Conservation (phyloP, 306 rosid genomes). For the Citrullus amarus region DNA sequence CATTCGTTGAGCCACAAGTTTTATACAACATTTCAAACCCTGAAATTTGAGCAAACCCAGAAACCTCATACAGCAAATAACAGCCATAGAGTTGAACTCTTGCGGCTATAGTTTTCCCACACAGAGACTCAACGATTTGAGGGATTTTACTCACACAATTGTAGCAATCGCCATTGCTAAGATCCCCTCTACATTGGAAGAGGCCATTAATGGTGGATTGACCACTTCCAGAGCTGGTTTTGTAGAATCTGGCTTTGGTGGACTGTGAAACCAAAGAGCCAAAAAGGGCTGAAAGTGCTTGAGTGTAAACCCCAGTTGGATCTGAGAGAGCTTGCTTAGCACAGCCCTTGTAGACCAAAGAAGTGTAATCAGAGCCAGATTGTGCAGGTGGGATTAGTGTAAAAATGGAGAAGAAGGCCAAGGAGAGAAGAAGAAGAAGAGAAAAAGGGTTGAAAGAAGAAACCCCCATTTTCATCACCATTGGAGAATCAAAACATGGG, state of each 20-base stretch:
- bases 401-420: constrained; percentile 16
- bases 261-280: constrained; percentile 65
- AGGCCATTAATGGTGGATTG: constrained; percentile 56
- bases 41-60: constrained; percentile 71
- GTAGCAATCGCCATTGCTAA: constrained; percentile 59
- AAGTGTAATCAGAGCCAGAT: constrained; percentile 52
- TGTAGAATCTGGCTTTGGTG: constrained; percentile 58
- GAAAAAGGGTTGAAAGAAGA: constrained; percentile 17
- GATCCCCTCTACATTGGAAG: constrained; percentile 92
- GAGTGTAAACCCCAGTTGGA: constrained; percentile 77
- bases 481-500: constrained; percentile 8
- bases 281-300: constrained; percentile 65
- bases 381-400: constrained; percentile 26
- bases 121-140: constrained; percentile 32
- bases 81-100: constrained; percentile 81
- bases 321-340: constrained; percentile 70
- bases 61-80: constrained; percentile 63
- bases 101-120: constrained; percentile 69
- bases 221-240: constrained; percentile 50
- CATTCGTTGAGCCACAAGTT: constrained; percentile 52
- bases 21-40: constrained; percentile 75
- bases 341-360: constrained; percentile 83
- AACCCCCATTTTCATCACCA: constrained; percentile 16
- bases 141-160: constrained; percentile 73
- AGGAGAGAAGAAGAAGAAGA: constrained; percentile 14